These are phyloP conservation scores for Ophiostoma sp. DNA, from an alignment of 2,329 filamentous ascomycete species.

Conservation along the genomic window DNA sequence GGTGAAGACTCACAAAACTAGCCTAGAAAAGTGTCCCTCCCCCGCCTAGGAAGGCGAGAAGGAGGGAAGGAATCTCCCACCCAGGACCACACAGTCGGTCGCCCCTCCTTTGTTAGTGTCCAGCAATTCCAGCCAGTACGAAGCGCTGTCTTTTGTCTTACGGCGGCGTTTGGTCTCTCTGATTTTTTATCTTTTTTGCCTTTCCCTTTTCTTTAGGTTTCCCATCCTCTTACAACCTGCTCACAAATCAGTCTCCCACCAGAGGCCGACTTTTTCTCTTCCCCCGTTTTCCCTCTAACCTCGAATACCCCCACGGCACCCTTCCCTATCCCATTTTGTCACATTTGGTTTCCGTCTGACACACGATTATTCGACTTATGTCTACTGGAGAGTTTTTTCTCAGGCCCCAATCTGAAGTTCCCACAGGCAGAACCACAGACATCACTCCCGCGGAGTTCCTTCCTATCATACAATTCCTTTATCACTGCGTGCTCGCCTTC, in stretches of 20 bases:
- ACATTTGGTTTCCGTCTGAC: not conserved
- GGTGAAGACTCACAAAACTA: not conserved
- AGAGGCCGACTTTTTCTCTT: constrained; percentile 23
- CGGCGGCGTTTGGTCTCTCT: constrained; percentile 11
- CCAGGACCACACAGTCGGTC: not conserved
- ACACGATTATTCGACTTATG: constrained; percentile 11
- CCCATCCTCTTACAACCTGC: constrained; percentile 13
- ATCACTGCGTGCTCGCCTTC: too few species aligned
- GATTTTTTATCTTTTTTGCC: constrained; percentile 2
- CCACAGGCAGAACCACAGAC: not conserved
- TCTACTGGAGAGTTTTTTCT: not conserved
- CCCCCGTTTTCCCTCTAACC: not conserved
- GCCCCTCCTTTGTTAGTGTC: constrained; percentile 3
- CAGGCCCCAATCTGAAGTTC: not conserved
- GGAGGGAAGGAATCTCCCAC: not conserved
- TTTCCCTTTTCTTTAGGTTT: not conserved
- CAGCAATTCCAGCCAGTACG: constrained; percentile 24
- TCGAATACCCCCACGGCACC: not conserved
- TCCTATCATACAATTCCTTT: not conserved
- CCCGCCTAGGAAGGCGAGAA: not conserved
- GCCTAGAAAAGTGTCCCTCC: not conserved
- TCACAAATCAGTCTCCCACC: constrained; percentile 30
- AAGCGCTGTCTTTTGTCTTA: constrained; percentile 17
- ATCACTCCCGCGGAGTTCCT: not conserved
- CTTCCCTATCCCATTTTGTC: not conserved